phyloP scores from a whole-genome alignment of 2,329 filamentous ascomycete species.

The Westerdykella ornata region DNA sequence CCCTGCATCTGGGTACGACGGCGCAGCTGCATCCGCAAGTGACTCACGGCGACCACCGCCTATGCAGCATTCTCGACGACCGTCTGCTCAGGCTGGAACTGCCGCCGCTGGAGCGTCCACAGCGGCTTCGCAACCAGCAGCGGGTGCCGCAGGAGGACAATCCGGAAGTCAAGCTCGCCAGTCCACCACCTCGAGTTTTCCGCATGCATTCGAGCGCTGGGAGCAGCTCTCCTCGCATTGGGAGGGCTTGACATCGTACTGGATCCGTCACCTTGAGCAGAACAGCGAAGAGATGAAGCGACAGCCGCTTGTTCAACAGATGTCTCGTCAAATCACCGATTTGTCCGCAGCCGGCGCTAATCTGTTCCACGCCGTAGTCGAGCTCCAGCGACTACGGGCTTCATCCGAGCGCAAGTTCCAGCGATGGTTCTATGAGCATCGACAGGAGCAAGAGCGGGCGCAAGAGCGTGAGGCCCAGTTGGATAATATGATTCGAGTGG shows the following conservation, averaged over 20 bases:
- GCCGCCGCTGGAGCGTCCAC: constrained; percentile 30
- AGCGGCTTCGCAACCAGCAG: constrained; percentile 22
- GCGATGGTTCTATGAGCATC: constrained; percentile 95
- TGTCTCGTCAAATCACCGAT: constrained; percentile 91
- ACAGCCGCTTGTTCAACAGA: constrained; percentile 77
- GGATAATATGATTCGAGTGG: constrained; percentile 66
- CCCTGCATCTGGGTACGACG: constrained; percentile 16
- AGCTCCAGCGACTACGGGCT: constrained; percentile 85
- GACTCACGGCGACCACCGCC: constrained; percentile 28
- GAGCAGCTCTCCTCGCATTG: constrained; percentile 94
- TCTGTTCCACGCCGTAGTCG: constrained; percentile 93
- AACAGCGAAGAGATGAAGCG: constrained; percentile 74
- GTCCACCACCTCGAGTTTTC: constrained; percentile 61
- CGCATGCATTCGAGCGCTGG: constrained; percentile 96
- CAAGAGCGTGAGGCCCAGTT: constrained; percentile 76
- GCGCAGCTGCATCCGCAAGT: constrained; percentile 15
- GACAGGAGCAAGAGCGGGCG: constrained; percentile 76
- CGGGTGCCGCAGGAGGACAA: constrained; percentile 21
- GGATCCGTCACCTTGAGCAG: constrained; percentile 87
- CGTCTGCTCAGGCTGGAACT: constrained; percentile 23
- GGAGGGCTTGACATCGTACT: constrained; percentile 95
- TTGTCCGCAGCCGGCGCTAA: constrained; percentile 96
- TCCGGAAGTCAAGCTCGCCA: constrained; percentile 22
- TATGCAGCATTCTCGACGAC: constrained; percentile 27
- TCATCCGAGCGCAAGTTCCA: constrained; percentile 98